Percentiles rank a stretch among this genome's conserved stretches.
phyloP scores from a whole-genome alignment of 2,329 filamentous ascomycete genomes.

The Ophiocordyceps camponoti-saundersi region DNA sequence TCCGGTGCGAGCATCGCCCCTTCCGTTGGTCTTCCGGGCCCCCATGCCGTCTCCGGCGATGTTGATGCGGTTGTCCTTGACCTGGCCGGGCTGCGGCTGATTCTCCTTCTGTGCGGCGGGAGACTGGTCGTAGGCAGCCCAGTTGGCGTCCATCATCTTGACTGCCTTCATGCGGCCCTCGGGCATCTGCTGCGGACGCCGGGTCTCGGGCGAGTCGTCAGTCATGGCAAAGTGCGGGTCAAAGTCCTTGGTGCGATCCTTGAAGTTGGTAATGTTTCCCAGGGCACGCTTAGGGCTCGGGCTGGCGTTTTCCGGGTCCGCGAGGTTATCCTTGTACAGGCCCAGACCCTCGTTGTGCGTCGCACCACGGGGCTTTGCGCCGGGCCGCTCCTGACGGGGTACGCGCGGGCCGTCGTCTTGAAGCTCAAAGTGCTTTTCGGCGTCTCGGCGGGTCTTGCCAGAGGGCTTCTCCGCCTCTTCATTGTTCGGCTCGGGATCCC shows the following conservation, averaged over 20 bases:
- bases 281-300: conserved; percentile 29
- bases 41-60: conserved; percentile 53
- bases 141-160: conserved; percentile 55
- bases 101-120: conserved; percentile 36
- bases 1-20: conserved; percentile 33
- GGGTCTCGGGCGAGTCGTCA: conserved; percentile 42
- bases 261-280: conserved; percentile 54
- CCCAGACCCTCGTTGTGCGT: conserved; percentile 47
- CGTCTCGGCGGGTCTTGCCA: conserved; percentile 58
- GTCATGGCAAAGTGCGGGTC: conserved; percentile 60
- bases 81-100: conserved; percentile 23
- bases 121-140: conserved; percentile 38
- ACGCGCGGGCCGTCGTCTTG: conserved; percentile 53
- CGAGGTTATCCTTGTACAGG: conserved; percentile 65
- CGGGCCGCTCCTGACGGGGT: conserved; percentile 26
- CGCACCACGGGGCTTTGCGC: conserved; percentile 31
- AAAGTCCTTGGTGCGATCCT: conserved; percentile 61
- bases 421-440: conserved; percentile 71
- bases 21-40: conserved; percentile 33
- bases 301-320: conserved; percentile 35
- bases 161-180: conserved; percentile 51
- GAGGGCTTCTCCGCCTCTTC: conserved; percentile 42
- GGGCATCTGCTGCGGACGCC: conserved; percentile 25
- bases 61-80: conserved; percentile 22
- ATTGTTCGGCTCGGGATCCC: conserved; percentile 47